Base-by-base conservation (phyloP, 768 basidiomycete species). In the Russula earlei region DNA sequence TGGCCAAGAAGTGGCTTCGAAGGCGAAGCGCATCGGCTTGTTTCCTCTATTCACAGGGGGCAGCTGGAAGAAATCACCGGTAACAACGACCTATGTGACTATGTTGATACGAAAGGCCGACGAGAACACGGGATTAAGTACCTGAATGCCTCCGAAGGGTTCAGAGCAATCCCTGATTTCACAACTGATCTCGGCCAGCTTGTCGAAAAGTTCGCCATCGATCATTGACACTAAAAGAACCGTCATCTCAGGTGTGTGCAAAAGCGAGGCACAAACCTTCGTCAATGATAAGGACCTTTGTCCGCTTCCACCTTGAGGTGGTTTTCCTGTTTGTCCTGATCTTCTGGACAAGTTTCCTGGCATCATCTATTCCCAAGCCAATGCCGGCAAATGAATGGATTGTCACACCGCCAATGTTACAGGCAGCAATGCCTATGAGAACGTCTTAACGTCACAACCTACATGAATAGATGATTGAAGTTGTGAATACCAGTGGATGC, bases 61-160 rank as follows among this genome's bases (percentile, higher is more conserved):
- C 5, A 99, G 79, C 68, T 99, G 95, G 73, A 98, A 97, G 73
- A 98, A 98, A 67, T 99, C 96, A 8, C 96, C 96, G 1, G 93
- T 95, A 22, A 97, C 84, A 57, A 98, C 76, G 38, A 97, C 71
- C 88, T 92, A 66, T 7, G 50, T 22, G 11, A 36, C 43, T 8
- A 51, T 38, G 19, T 45, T 8, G 24, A 42, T 44, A n/a, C 17
- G 2, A 36, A 50, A 9, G 34, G 29, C 44, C 40, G 46, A 20
- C 12, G 29, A 37, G 19, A 24, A 59, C 11, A 34, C 0, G 22
- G 44, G 25, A 22, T 1, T 14, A 2, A 48, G 10, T 34, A 87
- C 87, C 76, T 98, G 95, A 25, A 98, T 94, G 2, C 91, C 96
- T 36, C 96, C 96, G 58, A 97, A 98, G 0, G 96, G 90, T 34